phyloP scores from a whole-genome alignment of 164 flowering plant genomes.

The Santalum album region DNA sequence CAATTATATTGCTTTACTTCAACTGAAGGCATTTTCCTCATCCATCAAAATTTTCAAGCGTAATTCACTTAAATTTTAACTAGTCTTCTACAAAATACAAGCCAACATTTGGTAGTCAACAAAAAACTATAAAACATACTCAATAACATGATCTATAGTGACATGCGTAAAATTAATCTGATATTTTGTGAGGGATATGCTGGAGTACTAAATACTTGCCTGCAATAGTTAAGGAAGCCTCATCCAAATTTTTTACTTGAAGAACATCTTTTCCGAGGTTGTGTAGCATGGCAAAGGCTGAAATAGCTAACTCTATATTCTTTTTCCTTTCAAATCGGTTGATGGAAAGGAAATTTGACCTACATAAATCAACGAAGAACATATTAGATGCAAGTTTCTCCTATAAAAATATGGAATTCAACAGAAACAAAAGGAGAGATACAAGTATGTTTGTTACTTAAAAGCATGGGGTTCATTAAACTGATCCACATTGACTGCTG shows the following conservation, averaged over 20 bases:
- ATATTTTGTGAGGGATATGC: too few relatives aligned
- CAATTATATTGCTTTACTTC: too few relatives aligned
- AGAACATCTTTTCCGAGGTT: not conserved
- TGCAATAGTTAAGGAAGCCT: not conserved
- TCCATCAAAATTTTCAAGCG: not conserved
- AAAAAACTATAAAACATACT: too few relatives aligned
- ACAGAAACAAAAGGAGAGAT: not conserved
- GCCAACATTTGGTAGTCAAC: not conserved
- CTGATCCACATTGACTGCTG: not conserved
- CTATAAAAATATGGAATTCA: too few relatives aligned
- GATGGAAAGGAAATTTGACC: not conserved
- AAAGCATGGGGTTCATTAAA: not conserved
- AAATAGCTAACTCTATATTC: not conserved
- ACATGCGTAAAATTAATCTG: too few relatives aligned
- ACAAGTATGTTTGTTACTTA: not conserved
- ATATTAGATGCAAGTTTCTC: too few relatives aligned
- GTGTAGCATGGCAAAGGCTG: not conserved
- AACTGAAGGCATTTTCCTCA: not conserved
- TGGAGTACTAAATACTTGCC: not conserved
- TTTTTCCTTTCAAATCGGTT: not conserved
- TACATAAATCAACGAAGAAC: not conserved
- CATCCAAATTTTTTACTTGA: not conserved
- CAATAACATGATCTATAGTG: too few relatives aligned
- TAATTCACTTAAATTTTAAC: not conserved
- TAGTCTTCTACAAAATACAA: not conserved